These are phyloP conservation scores for Saccharum officinarum DNA, from an alignment of 176 grass and related monocot species.

Conservation along the genomic window DNA sequence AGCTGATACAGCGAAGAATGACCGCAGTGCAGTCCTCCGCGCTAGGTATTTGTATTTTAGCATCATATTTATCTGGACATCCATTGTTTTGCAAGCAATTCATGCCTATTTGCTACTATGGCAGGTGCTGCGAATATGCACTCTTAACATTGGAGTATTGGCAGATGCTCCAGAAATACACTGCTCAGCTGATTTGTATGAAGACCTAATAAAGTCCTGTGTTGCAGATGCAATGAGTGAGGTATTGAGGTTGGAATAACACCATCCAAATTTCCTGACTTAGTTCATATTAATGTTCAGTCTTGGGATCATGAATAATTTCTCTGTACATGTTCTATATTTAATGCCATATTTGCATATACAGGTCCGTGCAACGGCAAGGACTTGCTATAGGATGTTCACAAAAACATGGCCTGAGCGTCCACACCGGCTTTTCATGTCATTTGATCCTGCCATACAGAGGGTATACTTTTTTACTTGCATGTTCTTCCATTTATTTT, in stretches of 20 bases:
- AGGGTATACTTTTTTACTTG: slow-evolving; percentile 56
- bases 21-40: too few species aligned
- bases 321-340: slow-evolving; percentile 13
- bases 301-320: neutral
- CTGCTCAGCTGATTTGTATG: slow-evolving; percentile 74
- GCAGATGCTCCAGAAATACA: slow-evolving; percentile 95
- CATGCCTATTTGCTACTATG: slow-evolving; percentile 35
- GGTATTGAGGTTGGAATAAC: slow-evolving; percentile 69
- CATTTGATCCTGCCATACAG: slow-evolving; percentile 87
- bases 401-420: slow-evolving; percentile 80
- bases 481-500: neutral
- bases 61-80: neutral
- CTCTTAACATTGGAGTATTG: slow-evolving; percentile 87
- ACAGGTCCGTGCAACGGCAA: slow-evolving; percentile 80
- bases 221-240: slow-evolving; percentile 92
- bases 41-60: slow-evolving; percentile 49
- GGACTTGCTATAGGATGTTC: slow-evolving; percentile 79
- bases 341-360: slow-evolving; percentile 34
- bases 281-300: neutral
- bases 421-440: slow-evolving; percentile 66
- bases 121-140: slow-evolving; percentile 91
- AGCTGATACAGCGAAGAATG: too few species aligned
- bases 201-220: slow-evolving; percentile 86
- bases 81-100: neutral
- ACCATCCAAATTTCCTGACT: slow-evolving; percentile 15